These are phyloP conservation scores for Xylaria venustula DNA, from an alignment of 495 filamentous ascomycete genomes.

Conservation along the genomic window DNA sequence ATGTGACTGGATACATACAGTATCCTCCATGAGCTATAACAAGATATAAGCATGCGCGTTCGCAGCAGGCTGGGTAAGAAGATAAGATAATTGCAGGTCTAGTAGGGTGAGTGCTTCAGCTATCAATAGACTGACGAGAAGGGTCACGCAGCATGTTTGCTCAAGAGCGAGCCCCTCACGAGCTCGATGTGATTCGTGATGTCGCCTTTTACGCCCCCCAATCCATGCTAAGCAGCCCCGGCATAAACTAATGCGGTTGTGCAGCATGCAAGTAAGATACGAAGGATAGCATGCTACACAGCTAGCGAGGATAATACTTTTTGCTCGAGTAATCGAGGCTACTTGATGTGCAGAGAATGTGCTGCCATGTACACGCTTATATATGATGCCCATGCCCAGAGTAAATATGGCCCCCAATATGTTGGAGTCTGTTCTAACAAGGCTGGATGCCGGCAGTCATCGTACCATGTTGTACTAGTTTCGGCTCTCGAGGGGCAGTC, in stretches of 20 bases:
- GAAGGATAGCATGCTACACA: neutral
- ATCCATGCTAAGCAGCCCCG: neutral
- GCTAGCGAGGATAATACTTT: neutral
- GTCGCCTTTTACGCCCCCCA: no score
- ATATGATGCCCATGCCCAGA: neutral
- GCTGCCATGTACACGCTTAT: neutral
- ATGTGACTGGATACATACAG: neutral
- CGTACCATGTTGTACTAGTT: neutral
- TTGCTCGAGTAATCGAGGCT: neutral
- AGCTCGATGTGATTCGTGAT: no score
- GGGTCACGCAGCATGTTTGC: no score
- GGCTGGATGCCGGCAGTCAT: neutral
- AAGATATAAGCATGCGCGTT: no score
- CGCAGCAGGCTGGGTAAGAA: no score
- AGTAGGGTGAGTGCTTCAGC: no score
- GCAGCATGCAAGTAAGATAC: neutral
- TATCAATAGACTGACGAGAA: no score
- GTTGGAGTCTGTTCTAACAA: neutral
- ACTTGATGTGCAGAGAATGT: neutral
- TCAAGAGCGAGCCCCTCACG: no score
- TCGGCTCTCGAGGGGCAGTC: neutral
- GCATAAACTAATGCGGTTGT: neutral
- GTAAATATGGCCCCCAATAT: conserved; percentile 1
- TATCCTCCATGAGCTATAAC: no score
- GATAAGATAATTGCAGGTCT: no score